A percentile compares a stretch with the other conserved stretches of the same genome.
phyloP scores from a whole-genome alignment of 805 yeast species.

The Schizosaccharomyces lindneri region DNA sequence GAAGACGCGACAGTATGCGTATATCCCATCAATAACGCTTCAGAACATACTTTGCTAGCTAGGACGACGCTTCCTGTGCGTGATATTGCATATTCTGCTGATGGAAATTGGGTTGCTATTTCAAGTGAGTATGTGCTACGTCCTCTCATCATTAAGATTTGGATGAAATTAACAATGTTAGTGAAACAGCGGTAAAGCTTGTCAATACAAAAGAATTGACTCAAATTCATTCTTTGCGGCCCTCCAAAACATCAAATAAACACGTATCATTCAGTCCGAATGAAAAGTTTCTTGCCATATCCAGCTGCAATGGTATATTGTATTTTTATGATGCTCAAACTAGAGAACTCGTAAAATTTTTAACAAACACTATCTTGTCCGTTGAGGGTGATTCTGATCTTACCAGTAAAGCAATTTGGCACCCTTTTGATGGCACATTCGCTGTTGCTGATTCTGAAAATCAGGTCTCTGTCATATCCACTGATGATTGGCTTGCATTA shows the following conservation, averaged over 20 bases:
- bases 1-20: constrained; percentile 19
- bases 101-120: constrained; percentile 16
- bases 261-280: constrained; percentile 21
- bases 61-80: constrained; percentile 15
- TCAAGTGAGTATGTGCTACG: constrained; percentile 12
- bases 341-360: constrained; percentile 8
- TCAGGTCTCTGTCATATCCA: constrained; percentile 11
- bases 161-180: background rate
- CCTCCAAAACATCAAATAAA: constrained; percentile 21
- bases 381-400: constrained; percentile 18
- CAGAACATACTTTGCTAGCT: constrained; percentile 7
- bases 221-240: constrained; percentile 19
- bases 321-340: constrained; percentile 11
- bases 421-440: constrained; percentile 38
- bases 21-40: constrained; percentile 11
- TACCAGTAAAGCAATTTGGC: constrained; percentile 41
- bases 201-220: constrained; percentile 15
- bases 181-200: constrained; percentile 13
- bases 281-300: constrained; percentile 12
- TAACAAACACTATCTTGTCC: constrained; percentile 13
- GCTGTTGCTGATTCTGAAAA: constrained; percentile 34
- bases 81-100: constrained; percentile 13
- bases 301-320: constrained; percentile 15
- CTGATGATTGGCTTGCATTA: constrained; percentile 10
- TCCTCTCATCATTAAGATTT: background rate